phyloP scores from a whole-genome alignment of 495 filamentous ascomycete genomes.

The Pseudoneurospora amorphoporcata region DNA sequence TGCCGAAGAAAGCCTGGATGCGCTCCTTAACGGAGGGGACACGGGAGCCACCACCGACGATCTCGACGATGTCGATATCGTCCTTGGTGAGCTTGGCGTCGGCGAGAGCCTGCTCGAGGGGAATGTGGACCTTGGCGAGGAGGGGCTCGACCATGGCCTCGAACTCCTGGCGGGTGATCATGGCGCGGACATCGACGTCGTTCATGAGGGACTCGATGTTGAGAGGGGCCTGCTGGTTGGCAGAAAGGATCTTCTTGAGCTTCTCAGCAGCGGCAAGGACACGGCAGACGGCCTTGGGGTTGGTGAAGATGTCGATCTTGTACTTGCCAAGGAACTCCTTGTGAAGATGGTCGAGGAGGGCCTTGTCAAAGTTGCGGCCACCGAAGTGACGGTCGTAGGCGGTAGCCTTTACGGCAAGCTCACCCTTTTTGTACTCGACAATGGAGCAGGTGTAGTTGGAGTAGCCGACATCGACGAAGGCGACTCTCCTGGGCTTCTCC shows the following conservation, averaged over 20 bases:
- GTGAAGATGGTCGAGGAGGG: slow-evolving; percentile 86
- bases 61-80: slow-evolving; percentile 88
- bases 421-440: slow-evolving; percentile 95
- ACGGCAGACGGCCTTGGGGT: slow-evolving; percentile 80
- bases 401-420: slow-evolving; percentile 88
- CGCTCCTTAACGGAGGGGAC: slow-evolving; percentile 86
- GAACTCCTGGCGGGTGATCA: slow-evolving; percentile 90
- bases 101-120: slow-evolving; percentile 80
- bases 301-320: slow-evolving; percentile 79
- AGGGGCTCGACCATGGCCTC: slow-evolving; percentile 84
- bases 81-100: slow-evolving; percentile 83
- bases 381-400: slow-evolving; percentile 93
- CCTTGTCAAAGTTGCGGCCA: slow-evolving; percentile 94
- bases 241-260: slow-evolving; percentile 97
- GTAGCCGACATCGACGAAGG: slow-evolving; percentile 93
- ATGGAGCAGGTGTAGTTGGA: slow-evolving; percentile 90
- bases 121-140: slow-evolving; percentile 58
- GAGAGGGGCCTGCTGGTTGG: slow-evolving; percentile 85
- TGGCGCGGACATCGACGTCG: slow-evolving; percentile 78
- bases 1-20: slow-evolving; percentile 84
- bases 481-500: slow-evolving; percentile 86
- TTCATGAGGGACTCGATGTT: slow-evolving; percentile 99
- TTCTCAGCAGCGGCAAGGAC: slow-evolving; percentile 86
- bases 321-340: slow-evolving; percentile 91
- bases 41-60: slow-evolving; percentile 92